Evolutionary conservation across 192 early-diverging fungal genomes (phyloP).

Genomic region (Geranomyces variabilis): DNA sequence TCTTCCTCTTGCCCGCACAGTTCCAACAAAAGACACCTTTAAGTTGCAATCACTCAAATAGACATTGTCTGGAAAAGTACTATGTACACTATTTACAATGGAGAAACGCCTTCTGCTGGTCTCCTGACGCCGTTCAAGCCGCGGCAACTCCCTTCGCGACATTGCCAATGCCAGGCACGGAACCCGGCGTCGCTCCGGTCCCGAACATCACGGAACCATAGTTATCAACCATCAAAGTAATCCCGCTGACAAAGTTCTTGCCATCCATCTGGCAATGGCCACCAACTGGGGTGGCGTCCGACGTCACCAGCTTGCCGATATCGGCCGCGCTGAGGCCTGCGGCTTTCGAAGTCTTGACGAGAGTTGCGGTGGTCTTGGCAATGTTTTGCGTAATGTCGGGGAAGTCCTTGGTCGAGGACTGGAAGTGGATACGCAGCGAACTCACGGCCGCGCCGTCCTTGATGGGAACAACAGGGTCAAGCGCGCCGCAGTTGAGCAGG

Average conservation of each 20-base stretch:
- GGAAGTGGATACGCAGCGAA: slow-evolving; percentile 31
- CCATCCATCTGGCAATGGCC: slow-evolving; percentile 42
- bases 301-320: slow-evolving; percentile 17
- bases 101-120: too few species aligned
- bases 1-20: too few species aligned
- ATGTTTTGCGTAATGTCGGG: slow-evolving; percentile 24
- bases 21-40: too few species aligned
- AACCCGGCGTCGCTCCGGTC: background rate
- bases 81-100: too few species aligned
- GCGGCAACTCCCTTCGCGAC: slow-evolving; percentile 8
- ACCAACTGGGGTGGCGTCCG: slow-evolving; percentile 35
- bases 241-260: slow-evolving; percentile 27
- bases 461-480: slow-evolving; percentile 9
- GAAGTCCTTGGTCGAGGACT: slow-evolving; percentile 30
- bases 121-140: too few species aligned
- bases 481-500: slow-evolving; percentile 29
- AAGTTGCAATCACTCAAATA: too few species aligned
- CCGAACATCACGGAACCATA: slow-evolving; percentile 22
- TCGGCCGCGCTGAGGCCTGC: slow-evolving; percentile 3
- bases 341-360: background rate
- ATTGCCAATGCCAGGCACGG: background rate
- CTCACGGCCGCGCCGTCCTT: background rate
- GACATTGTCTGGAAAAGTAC: too few species aligned
- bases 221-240: slow-evolving; percentile 35
- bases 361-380: slow-evolving; percentile 12